Conservation (phyloP, 2,329 filamentous ascomycete genomes). For the Dothideomycetes sp. region DNA sequence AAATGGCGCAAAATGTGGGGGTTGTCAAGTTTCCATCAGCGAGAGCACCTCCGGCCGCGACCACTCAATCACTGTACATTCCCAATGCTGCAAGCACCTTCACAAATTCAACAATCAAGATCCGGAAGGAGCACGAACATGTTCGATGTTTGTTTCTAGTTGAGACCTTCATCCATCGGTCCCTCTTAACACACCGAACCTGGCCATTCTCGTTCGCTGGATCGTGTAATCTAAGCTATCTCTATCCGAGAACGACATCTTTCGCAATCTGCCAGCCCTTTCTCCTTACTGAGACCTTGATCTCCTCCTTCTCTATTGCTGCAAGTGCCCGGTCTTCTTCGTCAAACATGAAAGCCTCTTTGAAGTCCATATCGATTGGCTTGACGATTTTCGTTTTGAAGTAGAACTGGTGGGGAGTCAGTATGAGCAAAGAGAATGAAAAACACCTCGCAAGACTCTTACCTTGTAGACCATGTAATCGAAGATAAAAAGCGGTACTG, state of each 20-base stretch:
- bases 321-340: neutral
- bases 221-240: too few relatives aligned
- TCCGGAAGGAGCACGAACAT: too few relatives aligned
- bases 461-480: constrained; percentile 18
- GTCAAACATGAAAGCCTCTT: neutral
- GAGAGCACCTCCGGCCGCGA: too few relatives aligned
- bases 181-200: too few relatives aligned
- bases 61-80: too few relatives aligned
- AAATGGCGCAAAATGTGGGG: too few relatives aligned
- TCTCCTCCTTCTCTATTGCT: neutral
- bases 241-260: neutral
- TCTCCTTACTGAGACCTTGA: neutral
- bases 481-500: constrained; percentile 21
- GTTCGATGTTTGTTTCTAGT: too few relatives aligned
- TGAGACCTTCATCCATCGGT: neutral
- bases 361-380: neutral
- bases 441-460: neutral
- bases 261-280: neutral
- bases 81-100: too few relatives aligned
- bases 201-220: too few relatives aligned
- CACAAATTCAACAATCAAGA: too few relatives aligned
- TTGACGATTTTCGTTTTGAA: neutral
- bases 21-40: too few relatives aligned
- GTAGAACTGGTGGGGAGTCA: neutral
- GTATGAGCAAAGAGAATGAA: neutral